These are phyloP conservation scores for Rubus idaeus DNA, from an alignment of 306 rosid genomes.

Conservation along the genomic window DNA sequence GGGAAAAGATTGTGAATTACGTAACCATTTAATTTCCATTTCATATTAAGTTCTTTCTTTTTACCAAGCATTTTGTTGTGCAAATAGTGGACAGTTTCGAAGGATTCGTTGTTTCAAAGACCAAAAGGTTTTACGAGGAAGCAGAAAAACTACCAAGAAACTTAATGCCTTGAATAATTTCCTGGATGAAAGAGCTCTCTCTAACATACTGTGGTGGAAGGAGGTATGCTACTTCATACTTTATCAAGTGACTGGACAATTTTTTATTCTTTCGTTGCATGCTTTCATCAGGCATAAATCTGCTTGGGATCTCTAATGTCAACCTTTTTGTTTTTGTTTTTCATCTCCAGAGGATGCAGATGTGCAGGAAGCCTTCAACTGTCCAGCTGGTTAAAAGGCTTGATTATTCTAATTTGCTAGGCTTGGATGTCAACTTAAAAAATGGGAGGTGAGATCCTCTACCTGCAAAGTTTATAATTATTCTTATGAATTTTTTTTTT, in stretches of 20 bases:
- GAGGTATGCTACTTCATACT: constrained; percentile 46
- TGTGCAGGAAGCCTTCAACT: constrained; percentile 75
- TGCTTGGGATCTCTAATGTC: constrained; percentile 8
- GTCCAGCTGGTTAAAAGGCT: constrained; percentile 69
- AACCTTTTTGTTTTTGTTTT: not conserved
- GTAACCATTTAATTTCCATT: not conserved
- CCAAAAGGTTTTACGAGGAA: constrained; percentile 46
- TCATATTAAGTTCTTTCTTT: not conserved
- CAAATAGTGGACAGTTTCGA: constrained; percentile 35
- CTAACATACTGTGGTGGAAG: constrained; percentile 88
- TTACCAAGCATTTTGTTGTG: constrained; percentile 7
- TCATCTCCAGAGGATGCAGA: constrained; percentile 61
- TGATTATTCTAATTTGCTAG: constrained; percentile 80
- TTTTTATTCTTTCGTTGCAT: not conserved
- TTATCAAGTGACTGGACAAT: constrained; percentile 15
- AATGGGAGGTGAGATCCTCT: constrained; percentile 67
- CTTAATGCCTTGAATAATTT: constrained; percentile 34
- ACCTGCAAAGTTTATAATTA: not conserved
- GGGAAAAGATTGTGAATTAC: not conserved
- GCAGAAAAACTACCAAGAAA: constrained; percentile 58
- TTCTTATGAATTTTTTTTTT: not conserved
- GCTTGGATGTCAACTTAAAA: constrained; percentile 68
- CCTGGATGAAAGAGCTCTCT: constrained; percentile 64
- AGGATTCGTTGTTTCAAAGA: constrained; percentile 41
- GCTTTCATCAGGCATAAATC: constrained; percentile 5